Base-by-base conservation (phyloP, 164 flowering plant species). In the Macadamia integrifolia region DNA sequence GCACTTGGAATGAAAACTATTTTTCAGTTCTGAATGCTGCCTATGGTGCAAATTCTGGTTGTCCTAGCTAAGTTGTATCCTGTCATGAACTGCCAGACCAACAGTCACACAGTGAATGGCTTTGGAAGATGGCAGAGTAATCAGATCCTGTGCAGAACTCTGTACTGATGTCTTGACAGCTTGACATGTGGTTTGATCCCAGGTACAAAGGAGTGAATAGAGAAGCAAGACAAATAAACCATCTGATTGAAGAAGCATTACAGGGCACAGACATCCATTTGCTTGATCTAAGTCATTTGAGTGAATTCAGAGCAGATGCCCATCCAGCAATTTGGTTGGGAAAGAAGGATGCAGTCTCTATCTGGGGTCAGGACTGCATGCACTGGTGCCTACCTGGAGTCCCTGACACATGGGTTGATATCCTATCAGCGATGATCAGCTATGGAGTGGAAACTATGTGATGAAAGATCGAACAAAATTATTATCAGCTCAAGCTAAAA, bases 321-420 rank as follows among this genome's bases (percentile, higher is more conserved):
- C 99, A 95, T 78, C 99, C 98, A 23, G 93, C 97, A 17, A 78
- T 82, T 68, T 94, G 99, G 98, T 73, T 94, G 63, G 99, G 98
- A 66, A 90, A 84, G 83, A 83, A 88, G 74, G 96, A 88, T 70
- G 99, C 98, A 3, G 98, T 94, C 50, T 75, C 87, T 6, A 74
- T 84, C 57, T 94, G 98, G 99, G 99, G 98, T 53, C 97, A 94
- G 80, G 99, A 94, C 64, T 94, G 99, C 85, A 82, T 94, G 97
- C 99, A 94, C 64, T 92, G 99, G 99, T 94, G 98, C 83, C 82
- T 94, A 43, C 98, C 99, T 8, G 99, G 99, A 58, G 83, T 94
- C 11, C 99, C 99, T 0, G 97, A 94, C 76, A 90, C 91, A 35
- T 89, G 97, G 99, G 97, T 90, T 48, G 96, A 92, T 69, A 92